A percentile compares a stretch with the other conserved stretches of the same genome.
These are phyloP conservation scores for Penicillium sp. DNA, from an alignment of 2,329 filamentous ascomycete species.

Conservation along the genomic window DNA sequence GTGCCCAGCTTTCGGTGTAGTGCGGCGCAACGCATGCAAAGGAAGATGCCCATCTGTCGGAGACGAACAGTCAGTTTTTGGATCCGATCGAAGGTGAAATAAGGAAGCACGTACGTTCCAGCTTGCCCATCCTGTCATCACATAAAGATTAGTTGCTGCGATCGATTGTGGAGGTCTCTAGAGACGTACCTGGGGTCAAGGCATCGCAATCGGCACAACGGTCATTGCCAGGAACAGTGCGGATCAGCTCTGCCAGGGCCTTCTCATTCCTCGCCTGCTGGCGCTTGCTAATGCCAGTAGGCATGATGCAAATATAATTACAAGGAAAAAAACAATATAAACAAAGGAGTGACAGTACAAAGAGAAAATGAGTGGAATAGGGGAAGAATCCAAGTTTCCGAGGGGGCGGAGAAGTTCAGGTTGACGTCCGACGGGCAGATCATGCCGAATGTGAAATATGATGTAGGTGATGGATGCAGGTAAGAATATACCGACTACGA, in stretches of 20 bases:
- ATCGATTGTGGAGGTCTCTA: slow-evolving; percentile 5
- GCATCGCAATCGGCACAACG: slow-evolving; percentile 89
- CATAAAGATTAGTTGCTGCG: slow-evolving; percentile 10
- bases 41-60: slow-evolving; percentile 78
- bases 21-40: slow-evolving; percentile 95
- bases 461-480: neutral
- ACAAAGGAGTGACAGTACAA: slow-evolving; percentile 15
- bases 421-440: slow-evolving; percentile 8
- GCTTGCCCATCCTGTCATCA: slow-evolving; percentile 75
- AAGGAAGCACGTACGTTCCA: slow-evolving; percentile 70
- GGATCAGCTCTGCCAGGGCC: slow-evolving; percentile 81
- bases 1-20: slow-evolving; percentile 96
- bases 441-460: slow-evolving; percentile 1
- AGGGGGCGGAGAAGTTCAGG: slow-evolving; percentile 12
- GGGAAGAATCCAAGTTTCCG: slow-evolving; percentile 12
- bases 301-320: slow-evolving; percentile 52
- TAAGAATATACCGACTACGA: too few relatives aligned
- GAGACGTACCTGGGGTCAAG: slow-evolving; percentile 75
- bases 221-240: slow-evolving; percentile 80
- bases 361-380: slow-evolving; percentile 11
- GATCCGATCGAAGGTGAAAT: slow-evolving; percentile 2
- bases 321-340: slow-evolving; percentile 10
- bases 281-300: slow-evolving; percentile 79
- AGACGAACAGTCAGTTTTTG: slow-evolving; percentile 17
- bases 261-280: slow-evolving; percentile 97